Base-by-base conservation (phyloP, 129 eudicot genomes). In the Tagetes erecta region DNA sequence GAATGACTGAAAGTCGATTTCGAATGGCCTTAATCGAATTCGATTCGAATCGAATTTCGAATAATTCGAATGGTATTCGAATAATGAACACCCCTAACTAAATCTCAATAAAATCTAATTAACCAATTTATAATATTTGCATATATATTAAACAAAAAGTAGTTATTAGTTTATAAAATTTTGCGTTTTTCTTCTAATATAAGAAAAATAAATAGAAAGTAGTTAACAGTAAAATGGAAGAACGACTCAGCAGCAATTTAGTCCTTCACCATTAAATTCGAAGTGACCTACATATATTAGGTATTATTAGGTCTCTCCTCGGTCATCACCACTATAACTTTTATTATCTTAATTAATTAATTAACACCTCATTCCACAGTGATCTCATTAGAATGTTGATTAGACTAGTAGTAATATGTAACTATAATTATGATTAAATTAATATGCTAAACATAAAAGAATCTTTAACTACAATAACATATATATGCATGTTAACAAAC, bases 211-310 rank as follows among this genome's bases (percentile, higher is more conserved):
- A 40, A 46, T 60, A 62, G 3, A 74, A 62, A 74, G 63, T 45
- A 35, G 30, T 31, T 35, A 49, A 20, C 41, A 39, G 36, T 75
- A 64, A 64, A 71, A 72, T 72, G 74, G 83, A 79, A 72, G 49
- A 64, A 53, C 62, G 78, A 79, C 62, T 79, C 82, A 79, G 68
- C 78, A 76, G 62, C 75, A 68, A 56, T 67, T 57, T 55, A 38
- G 68, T 66, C 56, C 8, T 37, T 65, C 64, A 71, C 82, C 67
- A 70, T 44, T 66, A 30, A 45, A 44, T 56, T 20, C 74, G 62
- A 71, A 71, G 82, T 78, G 82, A 72, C 78, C 68, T 49, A 71
- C 51, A 64, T 49, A 71, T 42, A 64, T 76, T 77, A 68, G 75
- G 72, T 71, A 71, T 78, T 71, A 35, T 70, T 74, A n/a, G 42